phyloP scores from a whole-genome alignment of 2,329 filamentous ascomycete species.

The Cladophialophora psammophila region DNA sequence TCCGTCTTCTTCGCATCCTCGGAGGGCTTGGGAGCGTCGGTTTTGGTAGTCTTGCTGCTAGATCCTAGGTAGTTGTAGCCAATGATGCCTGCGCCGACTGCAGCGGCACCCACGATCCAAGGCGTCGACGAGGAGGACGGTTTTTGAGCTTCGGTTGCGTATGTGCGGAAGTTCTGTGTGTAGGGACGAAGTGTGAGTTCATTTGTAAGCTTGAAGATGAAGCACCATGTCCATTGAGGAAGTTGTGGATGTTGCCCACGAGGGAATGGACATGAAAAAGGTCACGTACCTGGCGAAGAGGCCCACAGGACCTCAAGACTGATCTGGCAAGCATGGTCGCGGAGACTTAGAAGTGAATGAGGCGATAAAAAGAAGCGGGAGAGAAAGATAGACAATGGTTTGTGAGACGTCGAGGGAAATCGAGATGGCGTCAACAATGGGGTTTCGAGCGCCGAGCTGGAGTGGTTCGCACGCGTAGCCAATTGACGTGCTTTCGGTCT shows the following conservation, averaged over 20 bases:
- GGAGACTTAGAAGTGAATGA: neutral
- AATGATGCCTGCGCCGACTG: conserved; percentile 65
- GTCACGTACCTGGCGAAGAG: conserved; percentile 68
- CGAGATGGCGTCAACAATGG: conserved; percentile 29
- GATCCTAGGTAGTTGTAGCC: conserved; percentile 55
- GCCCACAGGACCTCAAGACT: conserved; percentile 68
- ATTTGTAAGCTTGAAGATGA: neutral
- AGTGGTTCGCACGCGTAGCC: neutral
- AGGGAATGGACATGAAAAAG: conserved; percentile 2
- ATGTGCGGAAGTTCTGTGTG: conserved; percentile 69
- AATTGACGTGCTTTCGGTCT: conserved; percentile 1
- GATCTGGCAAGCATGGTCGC: conserved; percentile 72
- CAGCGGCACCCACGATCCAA: conserved; percentile 56
- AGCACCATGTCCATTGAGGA: neutral
- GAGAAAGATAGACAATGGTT: conserved; percentile 5
- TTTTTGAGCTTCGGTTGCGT: conserved; percentile 71
- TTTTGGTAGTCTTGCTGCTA: conserved; percentile 43
- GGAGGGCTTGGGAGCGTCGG: conserved; percentile 39
- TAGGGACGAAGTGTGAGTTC: neutral
- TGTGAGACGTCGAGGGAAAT: conserved; percentile 12
- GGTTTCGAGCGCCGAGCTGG: conserved; percentile 4
- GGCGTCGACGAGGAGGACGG: conserved; percentile 54
- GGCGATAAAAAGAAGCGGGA: conserved; percentile 11
- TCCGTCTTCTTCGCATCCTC: conserved; percentile 28
- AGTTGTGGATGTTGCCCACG: neutral